A percentile compares a stretch with the other conserved stretches of the same genome.
Conservation (phyloP, 495 filamentous ascomycete species). For the Friedmanniomyces simplex region DNA sequence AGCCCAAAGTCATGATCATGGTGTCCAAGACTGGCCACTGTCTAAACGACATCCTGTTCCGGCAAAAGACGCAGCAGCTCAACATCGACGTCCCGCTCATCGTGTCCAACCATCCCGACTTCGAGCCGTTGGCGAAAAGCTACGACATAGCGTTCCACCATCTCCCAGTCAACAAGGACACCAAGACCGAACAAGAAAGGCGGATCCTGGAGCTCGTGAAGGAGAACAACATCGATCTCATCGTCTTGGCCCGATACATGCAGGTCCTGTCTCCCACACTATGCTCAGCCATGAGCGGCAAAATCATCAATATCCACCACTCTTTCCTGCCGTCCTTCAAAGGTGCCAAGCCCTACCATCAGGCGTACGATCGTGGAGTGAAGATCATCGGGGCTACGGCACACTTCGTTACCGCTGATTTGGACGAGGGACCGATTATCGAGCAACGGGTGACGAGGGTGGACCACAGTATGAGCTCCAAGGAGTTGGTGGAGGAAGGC, state of each 20-base stretch:
- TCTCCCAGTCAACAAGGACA: slow-evolving; percentile 58
- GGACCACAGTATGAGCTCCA: slow-evolving; percentile 57
- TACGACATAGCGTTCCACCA: slow-evolving; percentile 66
- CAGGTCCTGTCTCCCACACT: slow-evolving; percentile 64
- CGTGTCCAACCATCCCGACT: slow-evolving; percentile 66
- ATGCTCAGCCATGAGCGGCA: slow-evolving; percentile 59
- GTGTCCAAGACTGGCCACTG: slow-evolving; percentile 74
- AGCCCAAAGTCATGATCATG: slow-evolving; percentile 66
- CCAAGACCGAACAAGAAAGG: slow-evolving; percentile 56
- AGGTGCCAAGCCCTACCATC: slow-evolving; percentile 72
- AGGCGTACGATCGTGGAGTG: slow-evolving; percentile 65
- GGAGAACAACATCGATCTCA: slow-evolving; percentile 55
- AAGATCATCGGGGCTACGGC: slow-evolving; percentile 73
- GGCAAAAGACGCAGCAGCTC: slow-evolving; percentile 50
- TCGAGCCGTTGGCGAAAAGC: slow-evolving; percentile 51
- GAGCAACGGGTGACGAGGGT: slow-evolving; percentile 64
- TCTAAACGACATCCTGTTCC: slow-evolving; percentile 70
- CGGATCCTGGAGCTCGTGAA: slow-evolving; percentile 54
- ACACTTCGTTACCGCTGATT: slow-evolving; percentile 64
- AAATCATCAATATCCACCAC: slow-evolving; percentile 78
- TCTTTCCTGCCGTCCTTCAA: slow-evolving; percentile 70
- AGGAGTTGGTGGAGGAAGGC: slow-evolving; percentile 59
- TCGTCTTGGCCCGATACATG: slow-evolving; percentile 74
- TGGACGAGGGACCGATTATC: slow-evolving; percentile 71
- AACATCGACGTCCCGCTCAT: slow-evolving; percentile 58